phyloP scores from a whole-genome alignment of 148 eudicot genomes.

The Rhododendron molle region DNA sequence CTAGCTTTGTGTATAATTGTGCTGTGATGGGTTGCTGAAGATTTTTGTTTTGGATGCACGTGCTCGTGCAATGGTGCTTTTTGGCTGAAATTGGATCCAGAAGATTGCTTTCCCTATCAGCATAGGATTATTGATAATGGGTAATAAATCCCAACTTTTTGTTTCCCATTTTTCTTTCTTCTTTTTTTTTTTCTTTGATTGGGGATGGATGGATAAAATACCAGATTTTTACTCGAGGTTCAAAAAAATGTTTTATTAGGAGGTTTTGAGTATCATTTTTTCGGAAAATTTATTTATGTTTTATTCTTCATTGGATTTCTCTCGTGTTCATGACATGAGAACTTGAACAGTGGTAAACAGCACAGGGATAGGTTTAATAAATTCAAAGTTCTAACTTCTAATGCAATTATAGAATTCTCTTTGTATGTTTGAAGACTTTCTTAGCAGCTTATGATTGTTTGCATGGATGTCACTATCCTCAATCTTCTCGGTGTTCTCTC shows the following conservation, averaged over 20 bases:
- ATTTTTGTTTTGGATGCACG: slow-evolving; percentile 13
- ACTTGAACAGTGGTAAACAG: slow-evolving; percentile 14
- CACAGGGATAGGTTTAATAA: slow-evolving; percentile 46
- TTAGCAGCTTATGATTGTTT: slow-evolving; percentile 15
- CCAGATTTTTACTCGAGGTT: slow-evolving; percentile 39
- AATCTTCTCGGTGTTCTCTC: slow-evolving; percentile 23
- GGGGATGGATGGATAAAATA: slow-evolving; percentile 27
- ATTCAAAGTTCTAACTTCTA: slow-evolving; percentile 21
- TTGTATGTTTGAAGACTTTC: slow-evolving; percentile 19
- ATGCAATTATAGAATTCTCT: slow-evolving; percentile 37
- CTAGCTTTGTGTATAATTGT: slow-evolving; percentile 87
- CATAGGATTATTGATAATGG: slow-evolving; percentile 39
- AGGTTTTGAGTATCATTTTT: slow-evolving; percentile 31
- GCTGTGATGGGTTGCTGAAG: slow-evolving; percentile 96
- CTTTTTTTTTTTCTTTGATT: slow-evolving; percentile 7
- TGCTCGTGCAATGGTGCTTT: not conserved
- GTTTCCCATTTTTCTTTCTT: slow-evolving; percentile 7
- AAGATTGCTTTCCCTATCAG: slow-evolving; percentile 26
- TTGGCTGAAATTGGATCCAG: slow-evolving; percentile 8
- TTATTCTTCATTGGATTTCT: slow-evolving; percentile 35
- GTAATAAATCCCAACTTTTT: slow-evolving; percentile 32
- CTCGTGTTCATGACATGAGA: slow-evolving; percentile 20
- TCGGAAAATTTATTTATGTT: slow-evolving; percentile 8
- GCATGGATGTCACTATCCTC: slow-evolving; percentile 25
- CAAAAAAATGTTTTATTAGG: slow-evolving; percentile 29